phyloP scores from a whole-genome alignment of 2,329 filamentous ascomycete genomes.

The Trichoderma sp. region DNA sequence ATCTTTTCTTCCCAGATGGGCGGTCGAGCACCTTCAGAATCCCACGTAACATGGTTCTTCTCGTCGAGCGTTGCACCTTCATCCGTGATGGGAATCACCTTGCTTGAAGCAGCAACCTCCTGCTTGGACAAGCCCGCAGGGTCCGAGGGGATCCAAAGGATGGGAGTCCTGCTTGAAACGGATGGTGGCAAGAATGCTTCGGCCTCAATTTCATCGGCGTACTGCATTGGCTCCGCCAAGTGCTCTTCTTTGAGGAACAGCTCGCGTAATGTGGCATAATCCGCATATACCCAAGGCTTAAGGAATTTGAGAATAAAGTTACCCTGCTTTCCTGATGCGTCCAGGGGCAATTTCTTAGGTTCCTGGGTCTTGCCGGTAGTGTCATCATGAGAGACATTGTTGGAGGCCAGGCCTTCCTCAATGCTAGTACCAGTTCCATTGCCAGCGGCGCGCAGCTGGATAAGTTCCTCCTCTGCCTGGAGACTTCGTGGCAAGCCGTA shows the following conservation, averaged over 20 bases:
- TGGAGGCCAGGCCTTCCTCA: conserved; percentile 24
- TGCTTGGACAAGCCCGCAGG: conserved; percentile 66
- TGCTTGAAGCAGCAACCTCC: conserved; percentile 65
- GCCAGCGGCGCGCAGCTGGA: conserved; percentile 32
- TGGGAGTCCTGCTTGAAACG: conserved; percentile 57
- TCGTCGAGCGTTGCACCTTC: conserved; percentile 68
- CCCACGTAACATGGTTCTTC: conserved; percentile 52
- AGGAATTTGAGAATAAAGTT: conserved; percentile 61
- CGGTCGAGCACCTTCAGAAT: conserved; percentile 41
- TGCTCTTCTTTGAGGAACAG: conserved; percentile 12
- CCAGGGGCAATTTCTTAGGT: conserved; percentile 26
- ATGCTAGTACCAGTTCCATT: conserved; percentile 32
- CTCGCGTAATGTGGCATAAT: conserved; percentile 68
- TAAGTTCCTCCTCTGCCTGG: conserved; percentile 41
- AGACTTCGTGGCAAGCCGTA: conserved; percentile 67
- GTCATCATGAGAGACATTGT: conserved; percentile 19
- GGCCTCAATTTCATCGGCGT: conserved; percentile 59
- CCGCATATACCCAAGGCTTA: conserved; percentile 72
- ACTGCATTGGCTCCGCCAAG: conserved; percentile 37
- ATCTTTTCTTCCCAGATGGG: conserved; percentile 47
- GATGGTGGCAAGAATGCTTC: conserved; percentile 73
- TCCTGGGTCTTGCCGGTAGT: conserved; percentile 22
- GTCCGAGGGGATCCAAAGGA: conserved; percentile 76
- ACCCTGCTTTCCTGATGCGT: conserved; percentile 43
- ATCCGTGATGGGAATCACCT: conserved; percentile 69